phyloP scores from a whole-genome alignment of 352 stramenopile species.

The Pythium sp. region DNA sequence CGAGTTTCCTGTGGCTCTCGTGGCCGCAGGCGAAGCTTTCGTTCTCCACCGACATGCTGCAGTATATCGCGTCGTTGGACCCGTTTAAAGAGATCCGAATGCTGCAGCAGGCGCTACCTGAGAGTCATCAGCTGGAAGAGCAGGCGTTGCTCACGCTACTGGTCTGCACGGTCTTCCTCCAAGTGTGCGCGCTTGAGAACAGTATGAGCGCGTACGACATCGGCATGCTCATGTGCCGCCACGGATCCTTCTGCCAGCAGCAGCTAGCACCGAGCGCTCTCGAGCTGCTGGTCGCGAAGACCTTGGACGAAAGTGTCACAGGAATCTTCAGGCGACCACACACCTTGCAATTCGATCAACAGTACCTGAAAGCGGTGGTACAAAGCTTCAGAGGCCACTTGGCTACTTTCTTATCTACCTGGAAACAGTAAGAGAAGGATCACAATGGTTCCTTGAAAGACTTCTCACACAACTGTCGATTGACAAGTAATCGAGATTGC shows the following conservation, averaged over 20 bases:
- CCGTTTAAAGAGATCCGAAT: constrained; percentile 29
- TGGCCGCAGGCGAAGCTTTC: constrained; percentile 62
- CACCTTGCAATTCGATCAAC: background rate
- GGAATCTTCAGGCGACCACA: background rate
- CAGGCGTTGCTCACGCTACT: constrained; percentile 49
- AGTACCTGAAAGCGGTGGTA: background rate
- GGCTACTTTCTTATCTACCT: background rate
- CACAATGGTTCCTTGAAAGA: background rate
- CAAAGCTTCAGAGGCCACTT: constrained; percentile 13
- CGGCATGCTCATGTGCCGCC: constrained; percentile 53
- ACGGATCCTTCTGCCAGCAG: constrained; percentile 26
- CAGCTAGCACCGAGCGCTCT: constrained; percentile 33
- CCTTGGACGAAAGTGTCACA: constrained; percentile 12
- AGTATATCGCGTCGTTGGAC: constrained; percentile 43
- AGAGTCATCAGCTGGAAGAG: constrained; percentile 25
- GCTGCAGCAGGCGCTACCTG: constrained; percentile 26
- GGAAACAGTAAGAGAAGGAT: background rate
- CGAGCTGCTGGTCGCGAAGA: constrained; percentile 29
- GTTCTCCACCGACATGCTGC: constrained; percentile 28
- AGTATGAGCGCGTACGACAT: constrained; percentile 52
- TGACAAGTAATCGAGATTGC: background rate
- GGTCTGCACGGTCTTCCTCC: constrained; percentile 47
- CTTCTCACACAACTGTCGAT: background rate
- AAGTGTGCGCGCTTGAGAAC: constrained; percentile 42
- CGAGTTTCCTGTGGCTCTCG: constrained; percentile 63